Evolutionary conservation across 345 rosid species (phyloP).

Genomic region (Physaria fendleri): DNA sequence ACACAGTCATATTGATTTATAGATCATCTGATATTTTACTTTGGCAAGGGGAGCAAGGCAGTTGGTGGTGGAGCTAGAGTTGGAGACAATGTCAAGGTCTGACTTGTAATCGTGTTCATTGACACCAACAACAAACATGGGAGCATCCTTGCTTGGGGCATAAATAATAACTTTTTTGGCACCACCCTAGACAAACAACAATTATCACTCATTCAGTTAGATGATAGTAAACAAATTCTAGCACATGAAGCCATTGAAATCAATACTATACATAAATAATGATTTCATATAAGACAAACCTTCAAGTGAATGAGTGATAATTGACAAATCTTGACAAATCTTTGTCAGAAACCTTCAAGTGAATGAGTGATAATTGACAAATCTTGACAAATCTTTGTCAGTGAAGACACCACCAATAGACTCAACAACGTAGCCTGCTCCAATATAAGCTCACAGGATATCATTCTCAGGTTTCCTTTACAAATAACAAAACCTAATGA

Average conservation of each 20-base stretch:
- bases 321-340: too few species aligned
- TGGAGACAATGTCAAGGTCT: constrained; percentile 68
- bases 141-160: constrained; percentile 93
- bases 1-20: background rate
- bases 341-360: constrained; percentile 96
- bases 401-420: constrained; percentile 93
- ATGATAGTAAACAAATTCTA: background rate
- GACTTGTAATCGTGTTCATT: constrained; percentile 87
- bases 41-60: constrained; percentile 96
- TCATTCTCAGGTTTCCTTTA: constrained; percentile 89
- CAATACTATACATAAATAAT: background rate
- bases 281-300: constrained; percentile 30
- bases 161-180: constrained; percentile 94
- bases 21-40: constrained; percentile 22
- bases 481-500: background rate
- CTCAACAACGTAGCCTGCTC: constrained; percentile 60
- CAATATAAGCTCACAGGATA: constrained; percentile 87
- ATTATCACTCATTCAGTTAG: background rate
- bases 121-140: constrained; percentile 95
- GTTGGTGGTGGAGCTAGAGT: too few species aligned
- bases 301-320: constrained; percentile 97
- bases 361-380: too few species aligned
- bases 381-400: constrained; percentile 93
- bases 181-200: constrained; percentile 56
- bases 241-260: background rate